Conservation (phyloP, 306 rosid species). For the Mimosa pudica region DNA sequence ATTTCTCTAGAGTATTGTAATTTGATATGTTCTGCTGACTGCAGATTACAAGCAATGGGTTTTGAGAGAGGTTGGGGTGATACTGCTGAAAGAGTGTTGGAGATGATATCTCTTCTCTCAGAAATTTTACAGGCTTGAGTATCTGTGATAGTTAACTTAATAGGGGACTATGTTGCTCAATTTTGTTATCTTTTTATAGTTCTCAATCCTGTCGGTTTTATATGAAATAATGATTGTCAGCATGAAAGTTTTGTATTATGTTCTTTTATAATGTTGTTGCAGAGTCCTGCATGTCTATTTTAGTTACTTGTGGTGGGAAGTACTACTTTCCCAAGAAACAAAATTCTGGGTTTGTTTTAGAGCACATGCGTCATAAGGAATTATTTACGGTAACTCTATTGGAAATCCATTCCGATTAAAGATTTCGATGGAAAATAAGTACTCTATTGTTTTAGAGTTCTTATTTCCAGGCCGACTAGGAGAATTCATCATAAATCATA, state of each 20-base stretch:
- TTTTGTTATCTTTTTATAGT: constrained; percentile 22
- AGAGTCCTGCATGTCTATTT: constrained; percentile 22
- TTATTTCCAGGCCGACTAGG: too few relatives aligned
- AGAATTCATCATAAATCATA: too few relatives aligned
- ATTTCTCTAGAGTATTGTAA: constrained; percentile 4
- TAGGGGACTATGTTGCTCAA: not conserved
- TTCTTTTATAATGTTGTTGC: constrained; percentile 9
- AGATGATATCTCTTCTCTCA: constrained; percentile 77
- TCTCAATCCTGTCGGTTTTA: not conserved
- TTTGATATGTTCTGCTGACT: constrained; percentile 12
- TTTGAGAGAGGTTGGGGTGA: constrained; percentile 98
- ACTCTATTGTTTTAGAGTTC: too few relatives aligned
- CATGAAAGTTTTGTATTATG: not conserved
- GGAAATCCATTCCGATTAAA: constrained; percentile 18
- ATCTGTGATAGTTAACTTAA: not conserved
- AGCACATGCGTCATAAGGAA: constrained; percentile 3
- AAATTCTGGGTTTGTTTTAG: too few relatives aligned
- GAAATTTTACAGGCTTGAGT: constrained; percentile 86
- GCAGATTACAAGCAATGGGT: constrained; percentile 88
- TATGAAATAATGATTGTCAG: constrained; percentile 3
- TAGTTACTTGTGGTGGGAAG: not conserved
- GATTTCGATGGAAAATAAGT: not conserved
- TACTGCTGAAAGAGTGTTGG: constrained; percentile 68
- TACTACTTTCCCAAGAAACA: too few relatives aligned
- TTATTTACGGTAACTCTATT: not conserved